Conservation (phyloP, 495 filamentous ascomycete genomes). For the Cladorrhinum samala region DNA sequence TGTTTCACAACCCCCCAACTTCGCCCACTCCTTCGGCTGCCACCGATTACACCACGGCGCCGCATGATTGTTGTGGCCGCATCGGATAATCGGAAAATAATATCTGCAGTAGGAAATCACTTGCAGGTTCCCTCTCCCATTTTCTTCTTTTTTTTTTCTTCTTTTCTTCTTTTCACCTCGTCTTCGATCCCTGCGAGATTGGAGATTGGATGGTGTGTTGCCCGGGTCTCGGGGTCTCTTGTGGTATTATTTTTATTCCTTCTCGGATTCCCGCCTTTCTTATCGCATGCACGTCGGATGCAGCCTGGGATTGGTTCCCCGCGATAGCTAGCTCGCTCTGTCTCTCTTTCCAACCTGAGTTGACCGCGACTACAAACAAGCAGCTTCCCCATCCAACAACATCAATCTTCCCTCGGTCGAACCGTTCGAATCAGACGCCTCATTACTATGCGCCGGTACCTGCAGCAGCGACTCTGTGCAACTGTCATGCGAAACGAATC, state of each 20-base stretch:
- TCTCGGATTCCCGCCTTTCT: too few relatives aligned
- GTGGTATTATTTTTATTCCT: too few relatives aligned
- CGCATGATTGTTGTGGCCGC: background rate
- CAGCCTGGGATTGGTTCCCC: background rate
- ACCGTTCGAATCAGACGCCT: too few relatives aligned
- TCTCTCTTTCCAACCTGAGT: background rate
- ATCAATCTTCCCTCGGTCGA: too few relatives aligned
- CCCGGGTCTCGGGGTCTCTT: too few relatives aligned
- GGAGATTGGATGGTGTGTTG: too few relatives aligned
- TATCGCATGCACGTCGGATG: too few relatives aligned
- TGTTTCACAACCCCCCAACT: background rate
- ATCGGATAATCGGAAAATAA: background rate
- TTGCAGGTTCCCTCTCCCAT: background rate
- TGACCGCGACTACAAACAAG: background rate
- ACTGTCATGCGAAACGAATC: conserved; percentile 11
- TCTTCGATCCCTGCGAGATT: background rate
- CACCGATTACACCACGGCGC: background rate
- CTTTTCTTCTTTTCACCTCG: background rate
- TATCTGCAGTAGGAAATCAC: background rate
- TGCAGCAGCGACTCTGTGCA: conserved; percentile 4
- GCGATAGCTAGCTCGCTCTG: background rate
- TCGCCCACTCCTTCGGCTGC: background rate
- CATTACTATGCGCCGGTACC: background rate
- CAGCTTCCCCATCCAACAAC: background rate
- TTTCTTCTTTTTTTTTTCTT: background rate